A percentile compares a stretch with the other conserved stretches of the same genome.
Evolutionary conservation across 2,329 filamentous ascomycete species (phyloP).

Genomic region (Alternaria rosae): DNA sequence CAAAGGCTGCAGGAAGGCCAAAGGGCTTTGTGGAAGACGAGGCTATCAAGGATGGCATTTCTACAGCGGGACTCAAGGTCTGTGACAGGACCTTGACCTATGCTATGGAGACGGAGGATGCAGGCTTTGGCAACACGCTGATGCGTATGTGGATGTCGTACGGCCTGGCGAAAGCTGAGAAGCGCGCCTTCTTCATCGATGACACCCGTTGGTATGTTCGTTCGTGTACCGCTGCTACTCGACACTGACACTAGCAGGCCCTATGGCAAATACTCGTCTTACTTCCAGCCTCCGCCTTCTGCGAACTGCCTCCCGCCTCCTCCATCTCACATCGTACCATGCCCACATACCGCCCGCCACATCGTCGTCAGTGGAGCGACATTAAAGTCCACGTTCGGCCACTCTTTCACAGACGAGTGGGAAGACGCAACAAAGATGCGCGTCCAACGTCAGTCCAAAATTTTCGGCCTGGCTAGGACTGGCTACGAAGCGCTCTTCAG

Average conservation of each 20-base stretch:
- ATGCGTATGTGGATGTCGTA: slow-evolving; percentile 87
- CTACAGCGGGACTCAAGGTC: slow-evolving; percentile 54
- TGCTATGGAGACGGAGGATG: slow-evolving; percentile 75
- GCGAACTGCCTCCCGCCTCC: slow-evolving; percentile 75
- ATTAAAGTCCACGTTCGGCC: slow-evolving; percentile 68
- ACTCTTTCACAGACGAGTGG: slow-evolving; percentile 62
- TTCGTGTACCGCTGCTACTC: neutral
- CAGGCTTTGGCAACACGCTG: slow-evolving; percentile 77
- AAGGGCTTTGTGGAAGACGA: slow-evolving; percentile 50
- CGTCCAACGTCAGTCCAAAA: slow-evolving; percentile 62
- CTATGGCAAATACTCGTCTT: slow-evolving; percentile 76
- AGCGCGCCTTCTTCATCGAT: slow-evolving; percentile 81
- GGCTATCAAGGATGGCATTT: slow-evolving; percentile 38
- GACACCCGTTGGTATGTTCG: slow-evolving; percentile 73
- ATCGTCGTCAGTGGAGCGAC: slow-evolving; percentile 77
- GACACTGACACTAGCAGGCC: slow-evolving; percentile 57
- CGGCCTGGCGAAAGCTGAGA: slow-evolving; percentile 76
- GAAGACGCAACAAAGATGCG: slow-evolving; percentile 59
- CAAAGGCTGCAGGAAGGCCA: slow-evolving; percentile 48
- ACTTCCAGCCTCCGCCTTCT: slow-evolving; percentile 72
- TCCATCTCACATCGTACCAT: slow-evolving; percentile 78
- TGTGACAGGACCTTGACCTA: slow-evolving; percentile 80
- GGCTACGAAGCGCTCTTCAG: slow-evolving; percentile 79
- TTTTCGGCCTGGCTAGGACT: slow-evolving; percentile 71
- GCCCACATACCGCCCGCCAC: slow-evolving; percentile 77